A percentile compares a stretch with the other conserved stretches of the same genome.
phyloP scores from a whole-genome alignment of 768 basidiomycete genomes.

The Suillus weaverae region DNA sequence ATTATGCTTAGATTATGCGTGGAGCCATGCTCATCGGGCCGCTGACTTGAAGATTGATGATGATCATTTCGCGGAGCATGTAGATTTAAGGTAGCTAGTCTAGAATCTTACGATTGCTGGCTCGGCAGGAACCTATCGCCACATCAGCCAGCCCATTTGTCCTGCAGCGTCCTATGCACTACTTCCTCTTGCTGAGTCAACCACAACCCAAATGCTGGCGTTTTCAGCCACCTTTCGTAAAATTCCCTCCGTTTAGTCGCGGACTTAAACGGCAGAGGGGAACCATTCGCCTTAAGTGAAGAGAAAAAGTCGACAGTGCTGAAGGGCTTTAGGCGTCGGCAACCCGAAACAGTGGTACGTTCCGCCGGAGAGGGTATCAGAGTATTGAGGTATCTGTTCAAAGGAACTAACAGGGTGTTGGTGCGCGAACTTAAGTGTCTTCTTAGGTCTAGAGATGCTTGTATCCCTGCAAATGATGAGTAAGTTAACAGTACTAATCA shows the following conservation, averaged over 20 bases:
- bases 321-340: slow-evolving; percentile 66
- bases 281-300: slow-evolving; percentile 69
- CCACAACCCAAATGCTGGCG: slow-evolving; percentile 79
- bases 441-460: slow-evolving; percentile 65
- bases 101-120: background rate
- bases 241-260: slow-evolving; percentile 65
- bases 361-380: slow-evolving; percentile 74
- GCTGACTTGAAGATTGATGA: slow-evolving; percentile 7
- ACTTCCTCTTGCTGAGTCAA: slow-evolving; percentile 74
- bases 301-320: slow-evolving; percentile 66
- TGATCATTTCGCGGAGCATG: background rate
- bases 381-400: slow-evolving; percentile 88
- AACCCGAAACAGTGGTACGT: slow-evolving; percentile 25
- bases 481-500: slow-evolving; percentile 1
- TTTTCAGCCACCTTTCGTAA: slow-evolving; percentile 75
- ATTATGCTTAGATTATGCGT: background rate
- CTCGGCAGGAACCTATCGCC: background rate
- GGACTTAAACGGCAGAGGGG: slow-evolving; percentile 74
- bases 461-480: slow-evolving; percentile 44
- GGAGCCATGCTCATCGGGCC: background rate
- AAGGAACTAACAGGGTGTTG: slow-evolving; percentile 81
- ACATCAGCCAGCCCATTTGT: slow-evolving; percentile 11
- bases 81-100: background rate
- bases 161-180: slow-evolving; percentile 54
- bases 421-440: slow-evolving; percentile 86